Base-by-base conservation (phyloP, 2,329 filamentous ascomycete genomes). In the Neonectria sp. region DNA sequence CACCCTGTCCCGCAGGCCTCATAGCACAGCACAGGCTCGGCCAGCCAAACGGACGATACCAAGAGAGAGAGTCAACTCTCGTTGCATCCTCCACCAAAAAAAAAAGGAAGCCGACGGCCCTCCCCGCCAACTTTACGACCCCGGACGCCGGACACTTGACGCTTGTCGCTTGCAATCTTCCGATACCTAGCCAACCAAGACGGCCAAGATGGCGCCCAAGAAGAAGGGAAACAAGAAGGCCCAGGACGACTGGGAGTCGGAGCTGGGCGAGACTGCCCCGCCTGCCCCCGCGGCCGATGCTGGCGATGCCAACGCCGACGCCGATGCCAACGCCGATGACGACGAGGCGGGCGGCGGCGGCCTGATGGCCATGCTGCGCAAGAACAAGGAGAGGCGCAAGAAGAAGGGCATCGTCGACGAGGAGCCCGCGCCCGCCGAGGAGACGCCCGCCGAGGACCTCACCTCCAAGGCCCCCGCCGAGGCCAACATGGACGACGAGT, bases 231-330 rank as follows among this genome's bases (percentile, higher is more conserved):
- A 92, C 80, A 97, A 95, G 87, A 91, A 90, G 81, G 90, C 86
- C 79, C 90, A 93, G 79, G 94, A 97, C 78, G 94, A 98, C 86
- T 98, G 95, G 95, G 96, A 98, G 82, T 91, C 93, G 63, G 95
- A 97, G 71, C 87, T 98, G 62, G 95, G 95, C 77, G 95, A 98
- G 84, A 85, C 87, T 77, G 89, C 89, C 71, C 90, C 92, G 8
- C 84, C 86, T 58, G 83, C 88, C 68, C 84, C 83, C 40, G 82
- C 83, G 57, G 58, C 71, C 67, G 69, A 72, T 12, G 84, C 86
- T 68, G 86, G 86, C 43, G 83, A 87, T 69, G 83, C 82, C 45
- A 82, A 82, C 61, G 80, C 83, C 56, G 84, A 84, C 45, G 86
- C 82, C 55, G 57, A 85, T 31, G 83, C 85, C 60, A 85, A 88